Percentiles rank a stretch among this genome's conserved stretches.
Evolutionary conservation across 306 rosid genomes (phyloP).

Genomic region (Castanea sativa): DNA sequence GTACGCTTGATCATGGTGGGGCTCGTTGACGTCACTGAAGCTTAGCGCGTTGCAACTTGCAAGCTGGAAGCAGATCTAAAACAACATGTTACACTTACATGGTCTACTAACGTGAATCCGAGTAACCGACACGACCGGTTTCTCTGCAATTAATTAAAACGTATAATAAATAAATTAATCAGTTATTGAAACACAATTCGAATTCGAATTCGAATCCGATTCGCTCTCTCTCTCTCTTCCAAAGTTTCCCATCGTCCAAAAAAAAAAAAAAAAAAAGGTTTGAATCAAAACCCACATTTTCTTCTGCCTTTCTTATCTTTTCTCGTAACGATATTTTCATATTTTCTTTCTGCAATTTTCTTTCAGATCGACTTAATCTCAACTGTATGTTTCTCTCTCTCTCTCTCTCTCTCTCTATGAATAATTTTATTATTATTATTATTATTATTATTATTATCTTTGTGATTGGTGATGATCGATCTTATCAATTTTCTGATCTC

Average conservation of each 20-base stretch:
- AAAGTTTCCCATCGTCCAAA: too few relatives aligned
- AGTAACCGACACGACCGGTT: neutral
- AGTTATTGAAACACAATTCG: too few relatives aligned
- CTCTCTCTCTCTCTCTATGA: neutral
- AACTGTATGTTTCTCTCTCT: neutral
- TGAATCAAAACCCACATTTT: neutral
- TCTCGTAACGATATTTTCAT: neutral
- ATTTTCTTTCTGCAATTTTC: neutral
- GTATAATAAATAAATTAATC: neutral
- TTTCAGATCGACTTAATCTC: conserved; percentile 21
- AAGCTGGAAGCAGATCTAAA: too few relatives aligned
- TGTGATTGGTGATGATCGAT: neutral
- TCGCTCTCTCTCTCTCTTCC: neutral
- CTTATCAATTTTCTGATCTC: neutral
- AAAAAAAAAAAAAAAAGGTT: neutral
- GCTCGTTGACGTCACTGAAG: too few relatives aligned
- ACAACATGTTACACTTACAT: too few relatives aligned
- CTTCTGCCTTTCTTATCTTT: neutral
- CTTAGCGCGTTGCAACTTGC: too few relatives aligned
- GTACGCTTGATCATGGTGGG: too few relatives aligned
- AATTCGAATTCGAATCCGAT: neutral
- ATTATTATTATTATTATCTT: neutral
- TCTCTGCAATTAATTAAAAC: neutral
- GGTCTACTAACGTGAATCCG: neutral
- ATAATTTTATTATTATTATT: neutral